These are phyloP conservation scores for Apostasia ramifera DNA, from an alignment of 106 monocot genomes.

Conservation along the genomic window DNA sequence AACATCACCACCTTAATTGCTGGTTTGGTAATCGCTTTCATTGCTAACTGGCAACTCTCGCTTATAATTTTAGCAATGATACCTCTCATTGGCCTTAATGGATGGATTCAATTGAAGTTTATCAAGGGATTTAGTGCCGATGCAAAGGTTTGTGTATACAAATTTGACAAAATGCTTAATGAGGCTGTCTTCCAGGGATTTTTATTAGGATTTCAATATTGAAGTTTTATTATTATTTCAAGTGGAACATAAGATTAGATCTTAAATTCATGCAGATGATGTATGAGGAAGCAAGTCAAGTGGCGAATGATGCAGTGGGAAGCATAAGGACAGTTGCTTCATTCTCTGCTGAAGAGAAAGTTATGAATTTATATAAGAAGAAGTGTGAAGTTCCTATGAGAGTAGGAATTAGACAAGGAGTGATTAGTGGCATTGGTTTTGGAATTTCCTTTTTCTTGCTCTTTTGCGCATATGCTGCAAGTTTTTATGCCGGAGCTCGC, in stretches of 20 bases:
- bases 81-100: constrained; percentile 28
- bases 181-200: not conserved
- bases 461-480: constrained; percentile 16
- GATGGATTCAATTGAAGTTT: constrained; percentile 30
- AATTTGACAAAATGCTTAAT: not conserved
- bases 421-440: constrained; percentile 31
- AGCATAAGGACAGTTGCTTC: constrained; percentile 29
- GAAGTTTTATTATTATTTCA: not conserved
- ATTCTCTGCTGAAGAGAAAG: constrained; percentile 40
- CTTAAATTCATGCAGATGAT: constrained; percentile 11
- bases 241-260: not conserved
- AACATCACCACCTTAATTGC: constrained; percentile 20
- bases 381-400: constrained; percentile 36
- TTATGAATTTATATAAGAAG: constrained; percentile 28
- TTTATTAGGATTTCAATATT: not conserved
- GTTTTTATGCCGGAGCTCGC: constrained; percentile 24
- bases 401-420: constrained; percentile 21
- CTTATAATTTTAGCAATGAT: constrained; percentile 24
- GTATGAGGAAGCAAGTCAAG: constrained; percentile 32
- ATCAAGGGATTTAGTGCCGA: constrained; percentile 25
- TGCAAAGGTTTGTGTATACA: constrained; percentile 24
- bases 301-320: constrained; percentile 37
- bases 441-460: constrained; percentile 29
- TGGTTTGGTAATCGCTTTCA: constrained; percentile 31
- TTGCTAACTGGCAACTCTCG: constrained; percentile 26